phyloP scores from a whole-genome alignment of 768 basidiomycete species.

The Serendipita indica region DNA sequence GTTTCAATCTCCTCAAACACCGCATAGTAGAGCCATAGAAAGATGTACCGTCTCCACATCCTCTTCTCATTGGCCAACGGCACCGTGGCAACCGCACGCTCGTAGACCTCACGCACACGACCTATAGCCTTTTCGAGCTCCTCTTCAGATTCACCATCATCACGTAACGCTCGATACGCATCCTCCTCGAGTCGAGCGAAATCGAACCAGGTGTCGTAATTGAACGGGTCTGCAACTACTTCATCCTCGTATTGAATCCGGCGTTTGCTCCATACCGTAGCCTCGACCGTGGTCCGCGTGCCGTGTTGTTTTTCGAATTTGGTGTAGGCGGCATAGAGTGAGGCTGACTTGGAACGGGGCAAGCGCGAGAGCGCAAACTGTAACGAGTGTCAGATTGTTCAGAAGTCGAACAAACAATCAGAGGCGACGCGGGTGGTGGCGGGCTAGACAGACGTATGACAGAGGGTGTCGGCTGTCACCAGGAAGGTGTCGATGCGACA shows the following conservation, averaged over 20 bases:
- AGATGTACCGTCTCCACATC: constrained; percentile 80
- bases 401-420: not conserved
- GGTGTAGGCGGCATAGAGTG: constrained; percentile 83
- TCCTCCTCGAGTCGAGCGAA: constrained; percentile 88
- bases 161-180: constrained; percentile 56
- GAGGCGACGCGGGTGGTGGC: not conserved
- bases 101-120: constrained; percentile 85
- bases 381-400: not conserved
- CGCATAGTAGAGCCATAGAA: constrained; percentile 90
- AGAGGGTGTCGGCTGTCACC: not conserved
- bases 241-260: constrained; percentile 98
- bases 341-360: constrained; percentile 78
- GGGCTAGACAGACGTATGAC: not conserved
- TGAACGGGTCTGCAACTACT: constrained; percentile 73
- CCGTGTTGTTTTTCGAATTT: constrained; percentile 99
- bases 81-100: constrained; percentile 87
- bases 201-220: constrained; percentile 98
- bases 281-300: constrained; percentile 70
- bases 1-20: constrained; percentile 93
- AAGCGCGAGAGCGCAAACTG: constrained; percentile 92
- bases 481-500: not conserved
- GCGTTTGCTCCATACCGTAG: constrained; percentile 92
- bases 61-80: constrained; percentile 90
- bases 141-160: constrained; percentile 51
- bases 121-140: constrained; percentile 46